Conservation (phyloP, 179 eudicot species). For the Spinacia oleracea region DNA sequence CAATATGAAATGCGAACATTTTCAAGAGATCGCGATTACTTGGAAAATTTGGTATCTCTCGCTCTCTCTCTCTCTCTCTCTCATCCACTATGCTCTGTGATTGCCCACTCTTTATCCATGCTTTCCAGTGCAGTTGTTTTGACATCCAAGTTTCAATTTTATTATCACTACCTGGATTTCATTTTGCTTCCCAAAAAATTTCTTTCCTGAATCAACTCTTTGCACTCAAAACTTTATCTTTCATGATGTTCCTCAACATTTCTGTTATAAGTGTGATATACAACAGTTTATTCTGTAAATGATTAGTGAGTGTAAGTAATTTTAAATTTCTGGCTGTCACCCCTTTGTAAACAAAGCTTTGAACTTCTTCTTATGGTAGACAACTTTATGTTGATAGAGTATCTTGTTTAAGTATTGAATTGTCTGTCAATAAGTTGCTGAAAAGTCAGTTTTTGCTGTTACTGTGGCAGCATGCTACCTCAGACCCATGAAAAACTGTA, state of each 20-base stretch:
- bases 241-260: neutral
- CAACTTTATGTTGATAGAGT: too few relatives aligned
- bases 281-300: neutral
- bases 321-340: neutral
- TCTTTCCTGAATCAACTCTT: neutral
- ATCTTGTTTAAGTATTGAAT: neutral
- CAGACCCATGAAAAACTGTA: neutral
- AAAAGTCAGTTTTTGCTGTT: neutral
- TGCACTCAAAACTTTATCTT: neutral
- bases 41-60: conserved; percentile 63
- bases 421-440: neutral
- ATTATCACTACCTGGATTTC: neutral
- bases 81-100: neutral
- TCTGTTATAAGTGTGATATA: neutral
- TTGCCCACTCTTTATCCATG: neutral
- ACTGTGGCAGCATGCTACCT: neutral
- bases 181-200: neutral
- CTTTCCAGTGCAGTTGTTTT: neutral
- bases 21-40: conserved; percentile 56
- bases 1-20: conserved; percentile 90
- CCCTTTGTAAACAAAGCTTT: neutral
- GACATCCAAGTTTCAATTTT: conserved; percentile 1
- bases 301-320: neutral
- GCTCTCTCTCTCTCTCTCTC: conserved; percentile 18
- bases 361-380: neutral